Conservation (phyloP, 2,329 filamentous ascomycete genomes). For the Chlorencoelia australis region DNA sequence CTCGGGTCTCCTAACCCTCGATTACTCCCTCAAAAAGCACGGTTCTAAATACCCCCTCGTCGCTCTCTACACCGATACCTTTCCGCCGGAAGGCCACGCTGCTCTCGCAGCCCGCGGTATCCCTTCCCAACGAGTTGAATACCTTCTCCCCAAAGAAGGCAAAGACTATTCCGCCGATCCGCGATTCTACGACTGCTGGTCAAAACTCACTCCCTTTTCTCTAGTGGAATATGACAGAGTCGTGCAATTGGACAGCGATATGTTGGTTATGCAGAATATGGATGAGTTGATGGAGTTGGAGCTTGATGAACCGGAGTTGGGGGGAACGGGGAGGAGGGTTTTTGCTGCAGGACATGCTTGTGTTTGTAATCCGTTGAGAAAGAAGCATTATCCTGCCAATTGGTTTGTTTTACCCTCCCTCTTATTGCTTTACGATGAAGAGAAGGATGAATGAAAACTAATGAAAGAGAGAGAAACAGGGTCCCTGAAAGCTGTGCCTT, state of each 20-base stretch:
- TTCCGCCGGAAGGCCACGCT: slow-evolving; percentile 56
- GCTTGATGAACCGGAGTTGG: slow-evolving; percentile 48
- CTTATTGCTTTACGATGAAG: background rate
- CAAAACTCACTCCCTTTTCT: slow-evolving; percentile 71
- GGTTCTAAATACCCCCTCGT: slow-evolving; percentile 66
- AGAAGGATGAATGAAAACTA: background rate
- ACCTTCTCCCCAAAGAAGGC: slow-evolving; percentile 55
- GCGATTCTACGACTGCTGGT: slow-evolving; percentile 86
- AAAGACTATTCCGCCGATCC: slow-evolving; percentile 65
- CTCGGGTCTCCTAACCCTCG: slow-evolving; percentile 70
- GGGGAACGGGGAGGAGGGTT: slow-evolving; percentile 46
- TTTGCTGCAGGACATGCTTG: slow-evolving; percentile 81
- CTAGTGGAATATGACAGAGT: slow-evolving; percentile 68
- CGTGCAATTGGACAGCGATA: slow-evolving; percentile 80
- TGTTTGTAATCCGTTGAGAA: slow-evolving; percentile 73
- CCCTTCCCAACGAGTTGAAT: slow-evolving; percentile 57
- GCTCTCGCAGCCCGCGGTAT: slow-evolving; percentile 64
- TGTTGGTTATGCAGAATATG: slow-evolving; percentile 78
- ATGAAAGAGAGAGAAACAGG: slow-evolving; percentile 25
- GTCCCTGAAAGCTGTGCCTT: slow-evolving; percentile 47
- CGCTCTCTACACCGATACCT: slow-evolving; percentile 71
- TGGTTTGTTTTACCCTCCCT: slow-evolving; percentile 39
- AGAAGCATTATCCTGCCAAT: slow-evolving; percentile 65
- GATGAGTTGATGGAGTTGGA: slow-evolving; percentile 82
- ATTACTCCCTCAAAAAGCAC: slow-evolving; percentile 60